Percentiles rank a stretch among this genome's conserved stretches.
Evolutionary conservation across 768 basidiomycete genomes (phyloP).

Genomic region (Pisolithus tinctorius): DNA sequence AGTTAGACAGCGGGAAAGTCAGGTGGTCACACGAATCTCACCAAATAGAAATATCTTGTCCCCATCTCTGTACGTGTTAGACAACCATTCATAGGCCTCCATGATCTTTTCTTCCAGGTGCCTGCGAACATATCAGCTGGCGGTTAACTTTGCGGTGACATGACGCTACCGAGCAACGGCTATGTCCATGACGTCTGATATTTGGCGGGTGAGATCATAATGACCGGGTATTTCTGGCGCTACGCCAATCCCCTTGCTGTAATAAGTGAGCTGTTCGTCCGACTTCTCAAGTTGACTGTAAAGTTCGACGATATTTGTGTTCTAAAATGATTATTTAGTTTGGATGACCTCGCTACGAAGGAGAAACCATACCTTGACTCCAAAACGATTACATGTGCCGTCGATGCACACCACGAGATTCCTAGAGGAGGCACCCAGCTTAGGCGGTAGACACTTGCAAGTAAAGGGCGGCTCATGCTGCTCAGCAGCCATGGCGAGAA

Average conservation of each 20-base stretch:
- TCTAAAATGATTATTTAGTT: constrained; percentile 16
- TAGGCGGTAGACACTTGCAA: neutral
- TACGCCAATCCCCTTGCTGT: constrained; percentile 35
- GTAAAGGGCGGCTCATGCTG: neutral
- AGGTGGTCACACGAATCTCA: constrained; percentile 4
- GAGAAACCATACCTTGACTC: constrained; percentile 20
- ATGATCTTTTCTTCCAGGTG: constrained; percentile 30
- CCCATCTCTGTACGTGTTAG: constrained; percentile 31
- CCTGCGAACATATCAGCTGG: constrained; percentile 14
- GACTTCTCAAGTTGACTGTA: constrained; percentile 31
- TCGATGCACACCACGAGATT: constrained; percentile 34
- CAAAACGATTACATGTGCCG: constrained; percentile 35
- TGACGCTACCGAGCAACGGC: constrained; percentile 31
- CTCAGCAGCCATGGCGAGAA: neutral
- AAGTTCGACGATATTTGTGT: constrained; percentile 37
- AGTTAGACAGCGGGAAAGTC: constrained; percentile 1
- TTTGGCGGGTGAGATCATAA: constrained; percentile 11
- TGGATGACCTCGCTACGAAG: neutral
- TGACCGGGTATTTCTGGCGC: constrained; percentile 17
- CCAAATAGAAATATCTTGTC: constrained; percentile 39
- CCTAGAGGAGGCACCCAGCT: neutral
- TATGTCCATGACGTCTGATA: constrained; percentile 27
- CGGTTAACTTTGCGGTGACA: neutral
- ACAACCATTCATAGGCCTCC: constrained; percentile 35
- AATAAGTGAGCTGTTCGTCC: constrained; percentile 31